These are phyloP conservation scores for Populus tomentosa DNA, from an alignment of 441 rosid genomes.

Conservation along the genomic window DNA sequence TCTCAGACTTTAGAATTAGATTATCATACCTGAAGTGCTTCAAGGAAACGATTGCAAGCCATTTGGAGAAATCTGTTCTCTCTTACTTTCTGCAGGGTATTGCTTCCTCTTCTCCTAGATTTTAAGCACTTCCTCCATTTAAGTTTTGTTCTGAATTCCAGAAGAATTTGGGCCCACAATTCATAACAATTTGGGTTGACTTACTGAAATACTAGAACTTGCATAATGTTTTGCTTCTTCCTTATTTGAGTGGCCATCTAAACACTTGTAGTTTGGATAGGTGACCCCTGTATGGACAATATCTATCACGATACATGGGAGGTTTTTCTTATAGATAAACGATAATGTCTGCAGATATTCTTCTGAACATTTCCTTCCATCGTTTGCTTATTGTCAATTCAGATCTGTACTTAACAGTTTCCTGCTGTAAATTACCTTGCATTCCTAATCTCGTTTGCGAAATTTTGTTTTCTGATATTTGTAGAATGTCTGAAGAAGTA, in stretches of 20 bases:
- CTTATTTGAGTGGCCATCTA: not conserved
- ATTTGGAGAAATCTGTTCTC: not conserved
- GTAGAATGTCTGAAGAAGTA: slow-evolving; percentile 91
- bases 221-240: not conserved
- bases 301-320: not conserved
- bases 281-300: not conserved
- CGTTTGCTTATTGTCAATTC: not conserved
- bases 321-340: not conserved
- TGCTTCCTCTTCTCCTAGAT: not conserved
- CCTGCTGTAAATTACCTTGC: not conserved
- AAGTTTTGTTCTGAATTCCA: not conserved
- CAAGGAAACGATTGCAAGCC: not conserved
- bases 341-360: not conserved
- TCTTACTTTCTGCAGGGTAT: not conserved
- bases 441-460: not conserved
- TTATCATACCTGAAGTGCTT: not conserved
- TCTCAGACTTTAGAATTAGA: not conserved
- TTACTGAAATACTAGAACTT: not conserved
- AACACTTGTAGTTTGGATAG: not conserved
- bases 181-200: not conserved
- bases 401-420: not conserved
- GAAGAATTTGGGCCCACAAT: not conserved
- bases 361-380: not conserved
- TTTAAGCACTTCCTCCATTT: not conserved
- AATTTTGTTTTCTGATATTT: slow-evolving; percentile 12